Base-by-base conservation (phyloP, 2,329 filamentous ascomycete genomes). In the Pseudocercospora eumusae region DNA sequence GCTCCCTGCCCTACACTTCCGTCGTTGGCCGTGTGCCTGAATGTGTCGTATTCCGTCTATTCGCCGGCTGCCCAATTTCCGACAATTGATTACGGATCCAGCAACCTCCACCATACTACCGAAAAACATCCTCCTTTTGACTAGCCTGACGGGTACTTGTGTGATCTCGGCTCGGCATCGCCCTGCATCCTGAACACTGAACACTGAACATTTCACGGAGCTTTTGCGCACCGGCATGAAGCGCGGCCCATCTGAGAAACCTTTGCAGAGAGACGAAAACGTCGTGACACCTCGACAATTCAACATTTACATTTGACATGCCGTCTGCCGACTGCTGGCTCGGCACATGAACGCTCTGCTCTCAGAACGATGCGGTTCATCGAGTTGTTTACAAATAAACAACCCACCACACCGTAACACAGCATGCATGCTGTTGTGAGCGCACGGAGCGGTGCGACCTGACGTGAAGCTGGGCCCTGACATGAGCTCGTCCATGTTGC, bases 221-320 rank as follows among this genome's bases (percentile, higher is more conserved):
- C 23, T 50, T 23, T 20, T 20, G 47, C 23, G 23, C 21, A 49
- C 8, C 45, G 45, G 45, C 11, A 21, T 20, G 45, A 49, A 49
- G 45, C 52, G 52, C 52, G 49, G 31, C 28, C 49, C 23, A 25
- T 31, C 28, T 25, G 23, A 31, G 28, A 31, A 18, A 25, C 40
- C 28, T 55, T 33, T 55, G 52, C 28, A 55, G 52, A 55, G 54
- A 45, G 54, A 56, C 36, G 40, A 56, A 55, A 21, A 33, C 28
- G 52, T 36, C 25, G 52, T 55, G 52, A 18, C 31, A 55, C 52
- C 28, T n/a, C 25, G n/a, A 15, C 2, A 15, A n/a, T 25, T 11
- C 21, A 21, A 25, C 11, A 27, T 25, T 20, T 6, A 33, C 54
- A 45, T 57, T 44, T 57, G 54, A 57, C 54, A 57, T 45, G 54